Evolutionary conservation across 192 early-diverging fungal genomes (phyloP).

Genomic region (Backusella mclennaniae): DNA sequence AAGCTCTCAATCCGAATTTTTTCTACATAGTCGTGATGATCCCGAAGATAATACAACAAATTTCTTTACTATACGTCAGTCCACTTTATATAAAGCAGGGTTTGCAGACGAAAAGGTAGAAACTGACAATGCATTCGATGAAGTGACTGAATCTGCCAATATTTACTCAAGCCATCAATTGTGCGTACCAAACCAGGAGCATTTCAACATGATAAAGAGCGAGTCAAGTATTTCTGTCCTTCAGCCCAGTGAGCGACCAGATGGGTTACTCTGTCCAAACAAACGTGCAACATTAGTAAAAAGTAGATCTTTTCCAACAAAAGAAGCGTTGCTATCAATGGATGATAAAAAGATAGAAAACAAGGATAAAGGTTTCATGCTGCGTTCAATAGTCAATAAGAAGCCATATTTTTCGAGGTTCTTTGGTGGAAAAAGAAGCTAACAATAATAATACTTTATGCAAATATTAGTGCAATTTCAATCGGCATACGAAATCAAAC

Average conservation of each 20-base stretch:
- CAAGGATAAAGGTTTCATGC: constrained; percentile 23
- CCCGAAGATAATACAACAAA: background rate
- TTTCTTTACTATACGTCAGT: background rate
- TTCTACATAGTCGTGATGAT: background rate
- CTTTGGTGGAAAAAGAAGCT: constrained; percentile 18
- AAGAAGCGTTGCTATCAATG: background rate
- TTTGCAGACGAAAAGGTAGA: constrained; percentile 3
- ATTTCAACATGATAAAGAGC: constrained; percentile 8
- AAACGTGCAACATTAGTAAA: background rate
- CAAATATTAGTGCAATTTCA: background rate
- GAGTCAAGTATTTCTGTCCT: constrained; percentile 27
- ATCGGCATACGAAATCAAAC: background rate
- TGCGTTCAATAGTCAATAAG: constrained; percentile 27
- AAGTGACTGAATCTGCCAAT: background rate
- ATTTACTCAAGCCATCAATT: background rate
- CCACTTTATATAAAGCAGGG: background rate
- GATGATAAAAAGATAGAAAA: background rate
- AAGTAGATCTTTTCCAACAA: constrained; percentile 14
- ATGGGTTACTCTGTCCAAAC: background rate
- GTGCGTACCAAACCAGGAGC: background rate
- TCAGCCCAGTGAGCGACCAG: constrained; percentile 4
- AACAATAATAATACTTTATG: background rate
- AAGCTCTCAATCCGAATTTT: background rate
- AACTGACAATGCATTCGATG: background rate
- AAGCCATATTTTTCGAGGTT: constrained; percentile 28